A percentile compares a stretch with the other conserved stretches of the same genome.
phyloP scores from a whole-genome alignment of 2,329 filamentous ascomycete genomes.

The Fusarium falciforme region DNA sequence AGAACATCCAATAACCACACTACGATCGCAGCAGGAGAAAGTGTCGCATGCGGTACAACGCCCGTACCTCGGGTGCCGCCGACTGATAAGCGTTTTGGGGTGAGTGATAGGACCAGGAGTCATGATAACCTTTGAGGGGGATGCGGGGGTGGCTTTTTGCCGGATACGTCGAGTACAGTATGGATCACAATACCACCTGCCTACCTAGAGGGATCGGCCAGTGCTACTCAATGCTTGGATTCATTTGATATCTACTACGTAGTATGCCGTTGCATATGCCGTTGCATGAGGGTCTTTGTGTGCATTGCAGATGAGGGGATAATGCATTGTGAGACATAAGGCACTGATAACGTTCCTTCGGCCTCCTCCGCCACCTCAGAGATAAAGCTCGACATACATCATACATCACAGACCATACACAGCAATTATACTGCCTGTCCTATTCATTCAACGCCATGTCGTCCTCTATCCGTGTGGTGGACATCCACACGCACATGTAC shows the following conservation, averaged over 20 bases:
- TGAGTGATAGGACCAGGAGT: neutral
- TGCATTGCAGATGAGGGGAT: neutral
- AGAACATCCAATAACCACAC: neutral
- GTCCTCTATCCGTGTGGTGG: constrained; percentile 61
- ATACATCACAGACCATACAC: neutral
- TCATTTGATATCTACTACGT: neutral
- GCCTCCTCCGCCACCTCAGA: neutral
- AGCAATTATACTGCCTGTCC: neutral
- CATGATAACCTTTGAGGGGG: neutral
- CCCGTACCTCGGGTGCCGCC: neutral
- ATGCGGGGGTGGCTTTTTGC: constrained; percentile 4
- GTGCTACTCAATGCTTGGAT: neutral
- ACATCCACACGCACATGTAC: constrained; percentile 79
- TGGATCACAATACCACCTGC: neutral
- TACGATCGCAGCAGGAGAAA: neutral
- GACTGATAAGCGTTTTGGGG: neutral
- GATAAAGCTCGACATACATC: neutral
- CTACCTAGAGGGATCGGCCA: neutral
- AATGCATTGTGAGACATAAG: neutral
- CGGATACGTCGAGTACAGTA: neutral
- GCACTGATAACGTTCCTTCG: neutral
- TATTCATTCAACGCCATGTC: constrained; percentile 45
- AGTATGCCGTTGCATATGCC: neutral
- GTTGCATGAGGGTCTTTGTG: neutral
- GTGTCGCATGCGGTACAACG: neutral